phyloP scores from a whole-genome alignment of 2,329 filamentous ascomycete species.

The Hypoxylon sp. region DNA sequence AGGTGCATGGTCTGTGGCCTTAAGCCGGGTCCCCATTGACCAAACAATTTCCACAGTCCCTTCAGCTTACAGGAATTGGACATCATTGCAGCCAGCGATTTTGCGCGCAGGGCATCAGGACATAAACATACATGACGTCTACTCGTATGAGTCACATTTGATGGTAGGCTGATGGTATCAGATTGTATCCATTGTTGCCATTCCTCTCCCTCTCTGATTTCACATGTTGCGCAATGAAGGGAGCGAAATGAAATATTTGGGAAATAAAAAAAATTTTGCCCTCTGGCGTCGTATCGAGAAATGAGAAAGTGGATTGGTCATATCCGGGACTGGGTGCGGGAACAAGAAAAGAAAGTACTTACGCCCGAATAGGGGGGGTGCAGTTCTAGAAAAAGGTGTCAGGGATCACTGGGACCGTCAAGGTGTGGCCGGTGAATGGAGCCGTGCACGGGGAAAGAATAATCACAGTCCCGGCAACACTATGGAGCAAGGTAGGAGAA shows the following conservation, averaged over 20 bases:
- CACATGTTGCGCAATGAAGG: slow-evolving; percentile 32
- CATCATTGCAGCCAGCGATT: slow-evolving; percentile 53
- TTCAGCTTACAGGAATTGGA: slow-evolving; percentile 54
- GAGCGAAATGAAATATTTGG: slow-evolving; percentile 42
- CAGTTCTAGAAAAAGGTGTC: slow-evolving; percentile 39
- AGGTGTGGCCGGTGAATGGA: slow-evolving; percentile 46
- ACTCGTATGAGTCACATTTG: slow-evolving; percentile 51
- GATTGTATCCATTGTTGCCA: slow-evolving; percentile 26
- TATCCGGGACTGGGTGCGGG: slow-evolving; percentile 35
- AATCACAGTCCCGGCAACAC: slow-evolving; percentile 32
- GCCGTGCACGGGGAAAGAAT: slow-evolving; percentile 37
- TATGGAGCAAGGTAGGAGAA: slow-evolving; percentile 25
- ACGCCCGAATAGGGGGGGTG: slow-evolving; percentile 38
- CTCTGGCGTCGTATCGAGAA: slow-evolving; percentile 42
- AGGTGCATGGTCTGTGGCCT: slow-evolving; percentile 47
- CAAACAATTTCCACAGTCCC: slow-evolving; percentile 46
- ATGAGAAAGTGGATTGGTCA: slow-evolving; percentile 45
- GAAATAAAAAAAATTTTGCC: slow-evolving; percentile 40
- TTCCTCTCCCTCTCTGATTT: slow-evolving; percentile 20
- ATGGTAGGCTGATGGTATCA: slow-evolving; percentile 36
- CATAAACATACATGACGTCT: slow-evolving; percentile 51
- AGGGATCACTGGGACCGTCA: slow-evolving; percentile 35
- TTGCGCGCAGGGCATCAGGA: slow-evolving; percentile 52
- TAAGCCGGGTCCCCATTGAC: slow-evolving; percentile 50
- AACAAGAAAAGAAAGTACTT: slow-evolving; percentile 32